These are phyloP conservation scores for Epichloe scottii DNA, from an alignment of 2,329 filamentous ascomycete species.

Conservation along the genomic window DNA sequence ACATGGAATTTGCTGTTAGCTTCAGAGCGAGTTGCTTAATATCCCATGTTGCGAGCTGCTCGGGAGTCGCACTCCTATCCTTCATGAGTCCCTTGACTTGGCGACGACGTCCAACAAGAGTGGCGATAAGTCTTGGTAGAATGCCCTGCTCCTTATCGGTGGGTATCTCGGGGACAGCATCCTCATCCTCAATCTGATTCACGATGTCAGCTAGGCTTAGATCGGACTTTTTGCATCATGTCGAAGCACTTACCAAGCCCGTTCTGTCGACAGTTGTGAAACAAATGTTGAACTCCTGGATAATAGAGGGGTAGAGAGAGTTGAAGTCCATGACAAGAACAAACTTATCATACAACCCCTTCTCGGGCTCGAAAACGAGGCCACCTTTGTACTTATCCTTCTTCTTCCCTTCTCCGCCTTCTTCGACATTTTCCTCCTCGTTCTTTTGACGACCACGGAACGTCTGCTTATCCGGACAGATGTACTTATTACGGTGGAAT, in stretches of 20 bases:
- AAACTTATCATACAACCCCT: conserved; percentile 95
- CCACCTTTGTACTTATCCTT: conserved; percentile 99
- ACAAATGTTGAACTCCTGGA: conserved; percentile 98
- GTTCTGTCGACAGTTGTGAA: conserved; percentile 90
- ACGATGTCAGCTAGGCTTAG: conserved; percentile 15
- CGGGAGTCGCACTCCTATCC: conserved; percentile 69
- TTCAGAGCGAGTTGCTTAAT: conserved; percentile 96
- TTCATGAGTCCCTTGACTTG: conserved; percentile 98
- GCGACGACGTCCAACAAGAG: conserved; percentile 74
- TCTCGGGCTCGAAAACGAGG: conserved; percentile 95
- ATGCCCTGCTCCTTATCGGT: conserved; percentile 68
- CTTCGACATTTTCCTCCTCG: conserved; percentile 58
- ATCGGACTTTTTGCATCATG: background rate
- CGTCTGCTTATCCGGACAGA: conserved; percentile 87
- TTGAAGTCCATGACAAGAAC: conserved; percentile 99
- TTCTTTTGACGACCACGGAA: conserved; percentile 62
- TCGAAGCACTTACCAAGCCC: conserved; percentile 43
- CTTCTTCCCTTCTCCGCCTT: conserved; percentile 69
- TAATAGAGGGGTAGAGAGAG: conserved; percentile 95
- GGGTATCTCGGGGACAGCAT: conserved; percentile 80
- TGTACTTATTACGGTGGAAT: conserved; percentile 93
- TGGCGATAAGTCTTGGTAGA: conserved; percentile 80
- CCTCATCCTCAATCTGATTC: conserved; percentile 53
- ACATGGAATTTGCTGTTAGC: conserved; percentile 98
- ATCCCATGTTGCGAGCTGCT: conserved; percentile 89